A percentile compares a stretch with the other conserved stretches of the same genome.
phyloP scores from a whole-genome alignment of 768 basidiomycete genomes.

The Scleroderma citrinum region DNA sequence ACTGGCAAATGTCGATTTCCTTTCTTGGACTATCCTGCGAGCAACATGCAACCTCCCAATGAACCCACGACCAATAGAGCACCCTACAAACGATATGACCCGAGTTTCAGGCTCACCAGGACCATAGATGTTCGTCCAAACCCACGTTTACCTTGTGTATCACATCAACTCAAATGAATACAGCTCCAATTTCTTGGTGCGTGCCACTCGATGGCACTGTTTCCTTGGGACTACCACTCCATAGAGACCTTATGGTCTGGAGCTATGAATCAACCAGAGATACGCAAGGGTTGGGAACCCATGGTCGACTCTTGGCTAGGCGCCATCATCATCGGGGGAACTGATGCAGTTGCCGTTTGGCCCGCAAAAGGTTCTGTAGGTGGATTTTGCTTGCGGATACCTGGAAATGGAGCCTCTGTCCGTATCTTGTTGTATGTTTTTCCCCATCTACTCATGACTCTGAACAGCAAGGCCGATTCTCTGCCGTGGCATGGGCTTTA shows the following conservation, averaged over 20 bases:
- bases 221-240: conserved; percentile 35
- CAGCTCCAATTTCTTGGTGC: conserved; percentile 30
- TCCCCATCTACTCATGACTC: conserved; percentile 7
- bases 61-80: background rate
- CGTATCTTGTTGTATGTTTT: conserved; percentile 1
- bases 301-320: conserved; percentile 46
- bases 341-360: conserved; percentile 33
- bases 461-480: conserved; percentile 15
- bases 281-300: conserved; percentile 35
- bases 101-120: conserved; percentile 37
- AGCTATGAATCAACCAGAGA: conserved; percentile 24
- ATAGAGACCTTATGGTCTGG: conserved; percentile 37
- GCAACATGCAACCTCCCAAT: background rate
- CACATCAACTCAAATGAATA: conserved; percentile 6
- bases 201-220: conserved; percentile 38
- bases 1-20: background rate
- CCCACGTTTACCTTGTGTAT: conserved; percentile 1
- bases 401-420: conserved; percentile 18
- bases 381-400: conserved; percentile 32
- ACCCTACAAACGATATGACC: conserved; percentile 3
- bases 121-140: conserved; percentile 39
- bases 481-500: conserved; percentile 56
- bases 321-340: conserved; percentile 45
- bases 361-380: conserved; percentile 16
- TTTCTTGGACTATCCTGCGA: background rate